Evolutionary conservation across 805 yeast genomes (phyloP), one percentile per base, ranked within the genome.

Genomic region (Cyberlindnera lachancei): DNA sequence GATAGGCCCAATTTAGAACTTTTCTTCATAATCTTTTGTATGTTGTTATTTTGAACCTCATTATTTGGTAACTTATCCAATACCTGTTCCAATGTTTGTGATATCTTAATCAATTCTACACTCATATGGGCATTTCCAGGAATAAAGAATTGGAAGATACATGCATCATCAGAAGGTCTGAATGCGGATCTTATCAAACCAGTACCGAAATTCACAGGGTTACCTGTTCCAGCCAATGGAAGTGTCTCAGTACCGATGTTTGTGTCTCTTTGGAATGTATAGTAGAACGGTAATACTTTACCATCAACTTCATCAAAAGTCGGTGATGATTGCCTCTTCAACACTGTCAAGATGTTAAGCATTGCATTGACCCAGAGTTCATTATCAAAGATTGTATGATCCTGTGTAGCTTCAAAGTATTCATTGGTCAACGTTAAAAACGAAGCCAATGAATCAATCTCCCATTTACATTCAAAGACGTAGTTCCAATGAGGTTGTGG

Each of bases 391-490:
- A 65, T 52, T 2, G 71, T 56, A 1, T 52, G 46, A 42, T 76
- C 82, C 3, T 58, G 61, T 0, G 86, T 70, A 30, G 67, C 55
- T 27, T 63, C 70, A 41, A 60, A 76, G 52, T 79, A 87, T 36
- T 79, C 90, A 48, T 79, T 82, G 7, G 83, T 64, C 36, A 86
- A 58, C 0, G 87, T 79, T 35, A 86, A 59, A 46, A 86, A 86
- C 5, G 92, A 78, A 0, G 94, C 94, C 31, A 86, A 58, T 3
- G 92, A 80, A 56, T 86, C 96, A 35, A 86, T 63, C 52, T 86
- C 96, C 64, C 82, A 86, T 52, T 86, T 86, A 58, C 96, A 86
- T 52, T 86, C 96, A 56, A 84, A 86, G 1, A 83, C 94, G 17
- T 63, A 63, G 13, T 54, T 53, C 76, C 87, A 82, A 37, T 81